phyloP scores from a whole-genome alignment of 2,329 filamentous ascomycete genomes.

The Helminthosporium solani region DNA sequence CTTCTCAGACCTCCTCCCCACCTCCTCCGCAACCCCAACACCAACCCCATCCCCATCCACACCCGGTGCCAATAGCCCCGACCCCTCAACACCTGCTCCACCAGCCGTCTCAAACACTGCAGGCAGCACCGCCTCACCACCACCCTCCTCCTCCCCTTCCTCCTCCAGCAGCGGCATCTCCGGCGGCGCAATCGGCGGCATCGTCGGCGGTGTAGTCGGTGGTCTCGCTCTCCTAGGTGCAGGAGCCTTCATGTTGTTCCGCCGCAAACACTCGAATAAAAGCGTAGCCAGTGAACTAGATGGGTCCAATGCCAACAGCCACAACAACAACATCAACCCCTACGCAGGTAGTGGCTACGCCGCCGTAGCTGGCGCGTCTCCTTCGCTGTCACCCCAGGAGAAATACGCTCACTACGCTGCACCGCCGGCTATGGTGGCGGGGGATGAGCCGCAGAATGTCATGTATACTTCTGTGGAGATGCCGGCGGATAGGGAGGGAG shows the following conservation, averaged over 20 bases:
- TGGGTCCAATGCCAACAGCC: neutral
- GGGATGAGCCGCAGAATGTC: neutral
- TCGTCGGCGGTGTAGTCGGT: slow-evolving; percentile 12
- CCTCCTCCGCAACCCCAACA: neutral
- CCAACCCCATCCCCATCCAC: neutral
- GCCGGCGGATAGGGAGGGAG: neutral
- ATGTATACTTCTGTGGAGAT: slow-evolving; percentile 4
- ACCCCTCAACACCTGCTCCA: neutral
- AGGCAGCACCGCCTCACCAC: neutral
- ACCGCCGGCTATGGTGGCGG: neutral
- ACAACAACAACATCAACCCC: slow-evolving; percentile 1
- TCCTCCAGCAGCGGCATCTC: slow-evolving; percentile 8
- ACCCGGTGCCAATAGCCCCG: no score
- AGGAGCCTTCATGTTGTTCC: slow-evolving; percentile 10
- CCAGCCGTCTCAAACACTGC: slow-evolving; percentile 1
- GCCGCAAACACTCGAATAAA: slow-evolving; percentile 1
- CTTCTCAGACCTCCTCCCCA: slow-evolving; percentile 6
- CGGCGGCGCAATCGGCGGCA: slow-evolving; percentile 15
- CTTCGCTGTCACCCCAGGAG: neutral
- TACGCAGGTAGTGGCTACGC: slow-evolving; percentile 6
- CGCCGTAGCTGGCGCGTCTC: neutral
- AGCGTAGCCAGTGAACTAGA: slow-evolving; percentile 3
- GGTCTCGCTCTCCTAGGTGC: slow-evolving; percentile 11
- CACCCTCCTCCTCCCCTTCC: neutral
- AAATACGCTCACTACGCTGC: slow-evolving; percentile 9